A percentile compares a stretch with the other conserved stretches of the same genome.
These are phyloP conservation scores for Extremus antarcticus DNA, from an alignment of 495 filamentous ascomycete genomes.

Conservation along the genomic window DNA sequence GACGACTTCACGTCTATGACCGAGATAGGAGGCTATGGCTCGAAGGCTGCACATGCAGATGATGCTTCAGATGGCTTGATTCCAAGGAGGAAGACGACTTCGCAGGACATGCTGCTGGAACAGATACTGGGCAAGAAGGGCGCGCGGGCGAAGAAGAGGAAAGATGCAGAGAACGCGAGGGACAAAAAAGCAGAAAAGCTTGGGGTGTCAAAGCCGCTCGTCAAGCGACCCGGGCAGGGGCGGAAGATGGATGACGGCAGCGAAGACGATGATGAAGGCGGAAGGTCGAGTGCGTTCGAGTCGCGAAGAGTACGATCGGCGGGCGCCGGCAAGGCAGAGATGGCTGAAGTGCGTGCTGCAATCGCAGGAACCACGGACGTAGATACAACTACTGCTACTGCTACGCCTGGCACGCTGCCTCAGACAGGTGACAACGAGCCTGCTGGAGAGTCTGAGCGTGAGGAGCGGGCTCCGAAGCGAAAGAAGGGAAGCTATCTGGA, in stretches of 20 bases:
- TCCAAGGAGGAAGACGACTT: constrained; percentile 32
- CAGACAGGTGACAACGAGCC: background rate
- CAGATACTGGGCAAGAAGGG: constrained; percentile 37
- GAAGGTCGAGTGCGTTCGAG: constrained; percentile 24
- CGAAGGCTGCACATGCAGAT: constrained; percentile 19
- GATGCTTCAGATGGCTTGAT: constrained; percentile 30
- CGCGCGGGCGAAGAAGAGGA: constrained; percentile 17
- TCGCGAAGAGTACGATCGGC: constrained; percentile 18
- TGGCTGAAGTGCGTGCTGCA: too few relatives aligned
- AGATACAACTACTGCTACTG: background rate
- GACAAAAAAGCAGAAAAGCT: constrained; percentile 6
- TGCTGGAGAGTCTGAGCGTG: background rate
- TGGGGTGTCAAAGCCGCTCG: constrained; percentile 17
- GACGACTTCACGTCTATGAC: constrained; percentile 25
- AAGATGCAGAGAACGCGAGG: background rate
- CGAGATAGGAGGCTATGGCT: background rate
- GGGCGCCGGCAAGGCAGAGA: background rate
- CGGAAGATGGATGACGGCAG: constrained; percentile 14
- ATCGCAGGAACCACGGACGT: too few relatives aligned
- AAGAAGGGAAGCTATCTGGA: constrained; percentile 29
- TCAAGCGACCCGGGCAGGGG: constrained; percentile 9
- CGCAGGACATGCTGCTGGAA: constrained; percentile 33
- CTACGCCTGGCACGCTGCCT: background rate
- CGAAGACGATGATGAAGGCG: constrained; percentile 28
- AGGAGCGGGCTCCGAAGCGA: background rate